Evolutionary conservation across 805 yeast genomes (phyloP).

Genomic region (Metschnikowia lunata): DNA sequence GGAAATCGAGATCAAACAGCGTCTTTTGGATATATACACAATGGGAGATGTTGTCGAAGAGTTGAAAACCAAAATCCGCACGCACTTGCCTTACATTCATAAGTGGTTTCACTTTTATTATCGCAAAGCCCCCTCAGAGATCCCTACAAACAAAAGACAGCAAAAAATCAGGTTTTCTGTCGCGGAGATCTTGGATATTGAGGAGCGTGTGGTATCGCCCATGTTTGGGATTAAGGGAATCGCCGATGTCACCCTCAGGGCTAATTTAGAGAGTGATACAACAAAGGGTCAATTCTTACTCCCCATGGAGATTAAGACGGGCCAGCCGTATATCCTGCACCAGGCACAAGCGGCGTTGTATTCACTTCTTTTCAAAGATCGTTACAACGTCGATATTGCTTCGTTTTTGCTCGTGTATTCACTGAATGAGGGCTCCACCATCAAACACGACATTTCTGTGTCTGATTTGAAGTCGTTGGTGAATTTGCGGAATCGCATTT

Average conservation of each 20-base stretch:
- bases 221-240: conserved; percentile 84
- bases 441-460: conserved; percentile 47
- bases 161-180: conserved; percentile 46
- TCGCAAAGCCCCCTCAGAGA: conserved; percentile 17
- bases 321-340: conserved; percentile 62
- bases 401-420: conserved; percentile 74
- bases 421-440: conserved; percentile 46
- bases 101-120: conserved; percentile 50
- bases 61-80: conserved; percentile 39
- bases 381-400: conserved; percentile 66
- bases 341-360: conserved; percentile 85
- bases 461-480: conserved; percentile 65
- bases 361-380: conserved; percentile 70
- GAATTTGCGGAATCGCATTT: conserved; percentile 66
- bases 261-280: conserved; percentile 36
- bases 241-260: conserved; percentile 81
- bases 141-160: conserved; percentile 25
- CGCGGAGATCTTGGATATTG: conserved; percentile 70
- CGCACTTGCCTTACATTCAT: conserved; percentile 49
- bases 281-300: conserved; percentile 47
- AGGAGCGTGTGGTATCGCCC: conserved; percentile 91
- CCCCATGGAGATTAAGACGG: conserved; percentile 91
- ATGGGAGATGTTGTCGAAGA: conserved; percentile 47
- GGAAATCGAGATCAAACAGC: conserved; percentile 40
- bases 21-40: conserved; percentile 49